Evolutionary conservation across 345 rosid species (phyloP).

Genomic region (Pistacia atlantica): DNA sequence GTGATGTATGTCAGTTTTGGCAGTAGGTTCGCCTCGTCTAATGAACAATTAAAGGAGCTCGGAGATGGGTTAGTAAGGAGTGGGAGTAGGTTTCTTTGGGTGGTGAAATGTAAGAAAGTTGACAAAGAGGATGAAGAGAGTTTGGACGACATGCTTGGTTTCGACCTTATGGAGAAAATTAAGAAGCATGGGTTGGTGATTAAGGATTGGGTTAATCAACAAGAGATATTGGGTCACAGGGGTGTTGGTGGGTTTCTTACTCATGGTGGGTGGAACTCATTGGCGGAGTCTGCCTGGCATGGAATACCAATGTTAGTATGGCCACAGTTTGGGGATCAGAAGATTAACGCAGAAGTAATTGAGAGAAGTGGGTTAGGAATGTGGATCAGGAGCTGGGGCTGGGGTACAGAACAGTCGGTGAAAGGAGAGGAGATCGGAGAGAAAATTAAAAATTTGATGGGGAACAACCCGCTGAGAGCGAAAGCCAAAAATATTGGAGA

Average conservation of each 20-base stretch:
- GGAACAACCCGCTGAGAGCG: slow-evolving; percentile 18
- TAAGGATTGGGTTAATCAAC: slow-evolving; percentile 50
- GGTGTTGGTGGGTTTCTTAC: slow-evolving; percentile 44
- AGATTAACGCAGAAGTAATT: slow-evolving; percentile 37
- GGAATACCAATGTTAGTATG: slow-evolving; percentile 47
- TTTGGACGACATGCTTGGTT: slow-evolving; percentile 33
- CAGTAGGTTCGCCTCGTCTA: slow-evolving; percentile 37
- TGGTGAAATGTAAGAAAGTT: slow-evolving; percentile 30
- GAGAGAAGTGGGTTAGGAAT: slow-evolving; percentile 35
- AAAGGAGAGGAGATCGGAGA: slow-evolving; percentile 40
- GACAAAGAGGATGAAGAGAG: slow-evolving; percentile 47
- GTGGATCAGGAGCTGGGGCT: slow-evolving; percentile 34
- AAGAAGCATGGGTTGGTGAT: slow-evolving; percentile 32
- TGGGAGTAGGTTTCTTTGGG: slow-evolving; percentile 42
- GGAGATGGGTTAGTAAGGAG: slow-evolving; percentile 39
- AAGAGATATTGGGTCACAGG: slow-evolving; percentile 30
- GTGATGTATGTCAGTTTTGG: slow-evolving; percentile 52
- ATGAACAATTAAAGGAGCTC: slow-evolving; percentile 42
- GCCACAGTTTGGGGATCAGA: slow-evolving; percentile 51
- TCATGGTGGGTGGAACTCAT: slow-evolving; percentile 52
- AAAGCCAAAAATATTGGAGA: slow-evolving; percentile 25
- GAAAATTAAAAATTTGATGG: slow-evolving; percentile 38
- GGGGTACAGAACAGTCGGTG: slow-evolving; percentile 25
- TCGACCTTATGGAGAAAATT: slow-evolving; percentile 19
- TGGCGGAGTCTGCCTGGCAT: slow-evolving; percentile 39